A percentile compares a stretch with the other conserved stretches of the same genome.
phyloP scores from a whole-genome alignment of 352 stramenopile species.

The Globisporangium ultimum region DNA sequence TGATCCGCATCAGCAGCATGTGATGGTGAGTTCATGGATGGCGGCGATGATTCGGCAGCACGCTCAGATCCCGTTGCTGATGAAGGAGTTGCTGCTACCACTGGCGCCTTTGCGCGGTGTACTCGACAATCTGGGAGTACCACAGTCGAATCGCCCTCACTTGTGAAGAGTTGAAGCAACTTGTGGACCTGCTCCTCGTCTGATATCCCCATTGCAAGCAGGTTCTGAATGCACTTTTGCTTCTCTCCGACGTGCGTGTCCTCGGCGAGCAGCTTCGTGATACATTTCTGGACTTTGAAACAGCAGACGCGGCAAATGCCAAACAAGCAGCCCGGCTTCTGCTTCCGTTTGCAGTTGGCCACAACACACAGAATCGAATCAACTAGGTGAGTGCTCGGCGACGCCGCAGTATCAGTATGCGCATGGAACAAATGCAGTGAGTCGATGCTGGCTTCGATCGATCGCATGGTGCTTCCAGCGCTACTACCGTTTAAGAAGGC shows the following conservation, averaged over 20 bases:
- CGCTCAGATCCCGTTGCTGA: too few species aligned
- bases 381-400: background rate
- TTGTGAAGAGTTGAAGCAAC: slow-evolving; percentile 17
- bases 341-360: slow-evolving; percentile 35
- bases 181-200: slow-evolving; percentile 15
- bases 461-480: background rate
- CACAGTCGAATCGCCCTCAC: too few species aligned
- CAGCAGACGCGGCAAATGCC: slow-evolving; percentile 52
- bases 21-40: too few species aligned
- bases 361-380: slow-evolving; percentile 28
- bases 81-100: background rate
- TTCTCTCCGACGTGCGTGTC: slow-evolving; percentile 12
- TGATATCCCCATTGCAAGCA: slow-evolving; percentile 28
- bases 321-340: slow-evolving; percentile 38
- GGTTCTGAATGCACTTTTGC: slow-evolving; percentile 10
- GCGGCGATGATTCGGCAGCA: too few species aligned
- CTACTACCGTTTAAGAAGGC: slow-evolving; percentile 29
- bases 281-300: slow-evolving; percentile 35
- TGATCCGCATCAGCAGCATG: background rate
- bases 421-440: slow-evolving; percentile 27
- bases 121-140: slow-evolving; percentile 22
- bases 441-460: slow-evolving; percentile 25
- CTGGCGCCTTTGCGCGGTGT: slow-evolving; percentile 21
- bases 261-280: slow-evolving; percentile 12
- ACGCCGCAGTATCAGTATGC: background rate